Base-by-base conservation (phyloP, 2,329 filamentous ascomycete genomes). In the Diatrype stigma region DNA sequence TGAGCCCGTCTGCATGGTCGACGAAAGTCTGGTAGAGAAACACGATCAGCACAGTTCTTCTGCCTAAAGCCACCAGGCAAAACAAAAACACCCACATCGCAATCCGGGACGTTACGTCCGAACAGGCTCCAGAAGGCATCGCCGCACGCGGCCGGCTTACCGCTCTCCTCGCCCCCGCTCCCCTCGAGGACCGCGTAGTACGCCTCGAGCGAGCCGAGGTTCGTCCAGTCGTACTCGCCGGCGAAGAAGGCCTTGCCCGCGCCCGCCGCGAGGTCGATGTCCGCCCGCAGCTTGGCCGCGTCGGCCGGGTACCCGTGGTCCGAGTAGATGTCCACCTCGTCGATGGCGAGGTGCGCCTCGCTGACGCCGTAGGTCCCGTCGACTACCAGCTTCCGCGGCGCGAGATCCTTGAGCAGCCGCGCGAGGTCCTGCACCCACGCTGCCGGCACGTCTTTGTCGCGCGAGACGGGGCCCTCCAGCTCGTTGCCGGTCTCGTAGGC, bases 301-400 rank as follows among this genome's bases (percentile, higher is more conserved):
- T 72, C 65, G 46, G 71, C 57, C 0, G 74, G 73, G 54, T 77
- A 78, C 60, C 70, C 77, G 56, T 78, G 75, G 57, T 78, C 67
- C 14, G 70, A 74, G 59, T 70, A 75, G 23, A 77, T 69, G 54
- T 78, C 75, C 3, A 78, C 63, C 54, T 73, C 71, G 5, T 66
- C 51, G 37, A 77, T 67, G 17, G 28, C 54, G 19, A 78, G 63
- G 57, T 77, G 73, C 7, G 67, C 70, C 47, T 54, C 56, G 60
- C 76, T 76, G 50, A 78, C 63, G n/a, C 75, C 75, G 52, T 74
- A 76, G 12, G 72, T 76, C 46, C 75, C 75, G 54, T 77, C 73
- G 22, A 76, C 63, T 49, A 75, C 62, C 8, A 78, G 66, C 58
- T 77, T 78, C 12, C 63, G 55, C 0, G 73, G 74, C 14, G 70